Base-by-base conservation (phyloP, 352 stramenopile genomes). In the Globisporangium spiculum region DNA sequence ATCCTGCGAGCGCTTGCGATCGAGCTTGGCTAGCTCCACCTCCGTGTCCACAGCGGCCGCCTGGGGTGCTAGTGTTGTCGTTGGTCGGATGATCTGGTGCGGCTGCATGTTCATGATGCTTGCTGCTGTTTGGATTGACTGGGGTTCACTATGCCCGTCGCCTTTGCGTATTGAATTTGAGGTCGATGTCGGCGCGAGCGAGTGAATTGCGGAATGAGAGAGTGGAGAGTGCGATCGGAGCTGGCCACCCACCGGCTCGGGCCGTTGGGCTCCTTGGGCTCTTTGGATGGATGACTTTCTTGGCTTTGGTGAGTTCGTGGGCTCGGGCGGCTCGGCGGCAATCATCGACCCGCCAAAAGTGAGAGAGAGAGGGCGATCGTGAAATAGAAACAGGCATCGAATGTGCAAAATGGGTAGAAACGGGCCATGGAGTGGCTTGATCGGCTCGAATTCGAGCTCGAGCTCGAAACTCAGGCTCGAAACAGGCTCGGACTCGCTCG, bases 1-100 rank as follows among this genome's bases (percentile, higher is more conserved):
- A 52, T 67, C 63, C 53, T 67, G 63, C 32, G 63, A 67, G 16
- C 63, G 63, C 52, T 67, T 67, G 63, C 63, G 63, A 52, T 67
- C 63, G 52, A 67, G 63, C 36, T 67, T 67, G 52, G 34, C 36
- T 9, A 55, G 26, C 52, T 67, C 63, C 22, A 30, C 44, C 18
- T 60, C 55, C 14, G 55, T 16, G 27, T 60, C 55, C 7, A 12
- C 27, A 2, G 18, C 26, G 30, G 16, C 26, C 8, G n/a, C 22
- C 24, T 3, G 4, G 22, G 53, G 26, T 18, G 26, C 12, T 59
- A 4, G 12, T 46, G 38, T 5, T 46, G 38, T 14, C 3, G 36
- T 44, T 16, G 36, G 9, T 16, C 38, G 38, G 12, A 46, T 46
- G 38, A 46, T 46, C 38, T 46, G 36, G 36, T 44, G 54, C 54